Conservation (phyloP, 257 asterid species). For the Penstemon davidsonii region DNA sequence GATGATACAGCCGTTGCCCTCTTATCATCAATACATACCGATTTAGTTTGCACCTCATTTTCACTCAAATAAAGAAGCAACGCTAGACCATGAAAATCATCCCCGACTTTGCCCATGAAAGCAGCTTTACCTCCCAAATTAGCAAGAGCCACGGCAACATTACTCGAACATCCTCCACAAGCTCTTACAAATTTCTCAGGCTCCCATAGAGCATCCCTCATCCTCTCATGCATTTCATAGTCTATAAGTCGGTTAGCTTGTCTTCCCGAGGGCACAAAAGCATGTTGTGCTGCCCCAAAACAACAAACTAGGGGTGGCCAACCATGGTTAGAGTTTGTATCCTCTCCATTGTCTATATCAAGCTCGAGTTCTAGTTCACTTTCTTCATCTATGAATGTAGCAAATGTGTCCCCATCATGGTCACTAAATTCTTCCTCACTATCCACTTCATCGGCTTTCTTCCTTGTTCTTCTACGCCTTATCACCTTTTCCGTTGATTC, state of each 20-base stretch:
- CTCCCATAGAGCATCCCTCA: slow-evolving; percentile 62
- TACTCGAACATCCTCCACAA: slow-evolving; percentile 82
- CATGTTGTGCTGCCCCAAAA: slow-evolving; percentile 84
- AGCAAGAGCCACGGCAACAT: slow-evolving; percentile 88
- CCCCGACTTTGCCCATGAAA: slow-evolving; percentile 96
- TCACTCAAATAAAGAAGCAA: slow-evolving; percentile 60
- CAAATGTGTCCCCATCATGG: slow-evolving; percentile 42
- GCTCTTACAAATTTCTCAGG: slow-evolving; percentile 90
- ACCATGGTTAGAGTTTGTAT: slow-evolving; percentile 79
- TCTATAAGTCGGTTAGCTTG: slow-evolving; percentile 77
- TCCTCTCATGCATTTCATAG: slow-evolving; percentile 68
- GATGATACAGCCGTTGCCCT: slow-evolving; percentile 59
- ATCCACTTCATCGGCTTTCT: slow-evolving; percentile 44
- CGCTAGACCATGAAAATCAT: slow-evolving; percentile 76
- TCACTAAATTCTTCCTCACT: slow-evolving; percentile 51
- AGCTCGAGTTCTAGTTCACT: slow-evolving; percentile 54
- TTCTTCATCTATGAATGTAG: slow-evolving; percentile 41
- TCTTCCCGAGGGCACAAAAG: slow-evolving; percentile 83
- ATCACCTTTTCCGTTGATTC: slow-evolving; percentile 50
- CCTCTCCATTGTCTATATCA: slow-evolving; percentile 70
- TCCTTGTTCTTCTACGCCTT: slow-evolving; percentile 59
- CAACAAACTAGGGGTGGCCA: slow-evolving; percentile 99
- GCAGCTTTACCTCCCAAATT: slow-evolving; percentile 93
- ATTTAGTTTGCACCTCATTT: slow-evolving; percentile 80
- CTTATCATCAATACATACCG: slow-evolving; percentile 60